phyloP scores from a whole-genome alignment of 1,284 basidiomycete species.

The Cutaneotrichosporon cutaneum region DNA sequence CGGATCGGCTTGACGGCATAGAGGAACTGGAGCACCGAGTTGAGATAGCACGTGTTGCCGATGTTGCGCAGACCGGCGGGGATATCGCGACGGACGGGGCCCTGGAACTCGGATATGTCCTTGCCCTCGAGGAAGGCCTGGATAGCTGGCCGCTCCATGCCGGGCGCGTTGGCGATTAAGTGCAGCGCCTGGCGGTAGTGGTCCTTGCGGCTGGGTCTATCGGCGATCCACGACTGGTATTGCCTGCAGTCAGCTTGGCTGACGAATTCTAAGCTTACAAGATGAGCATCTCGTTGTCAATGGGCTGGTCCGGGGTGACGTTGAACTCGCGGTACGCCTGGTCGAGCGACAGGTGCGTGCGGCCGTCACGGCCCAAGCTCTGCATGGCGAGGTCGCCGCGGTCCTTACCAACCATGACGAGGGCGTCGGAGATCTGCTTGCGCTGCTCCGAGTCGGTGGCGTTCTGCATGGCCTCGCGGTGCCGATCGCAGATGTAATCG shows the following conservation, averaged over 20 bases:
- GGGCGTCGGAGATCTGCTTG: conserved; percentile 27
- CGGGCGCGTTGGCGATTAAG: conserved; percentile 45
- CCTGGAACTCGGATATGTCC: conserved; percentile 29
- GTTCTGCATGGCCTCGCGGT: conserved; percentile 33
- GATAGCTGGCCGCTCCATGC: conserved; percentile 40
- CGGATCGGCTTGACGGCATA: conserved; percentile 50
- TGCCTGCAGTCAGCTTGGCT: conserved; percentile 33
- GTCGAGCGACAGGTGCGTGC: conserved; percentile 37
- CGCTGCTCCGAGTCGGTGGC: conserved; percentile 24
- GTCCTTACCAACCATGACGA: conserved; percentile 37
- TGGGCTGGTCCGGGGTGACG: conserved; percentile 32
- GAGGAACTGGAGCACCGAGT: conserved; percentile 51
- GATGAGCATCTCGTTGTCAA: conserved; percentile 45
- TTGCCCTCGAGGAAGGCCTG: conserved; percentile 36
- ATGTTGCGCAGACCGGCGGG: conserved; percentile 52
- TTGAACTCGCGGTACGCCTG: conserved; percentile 46
- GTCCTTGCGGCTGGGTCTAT: conserved; percentile 31
- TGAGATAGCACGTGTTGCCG: conserved; percentile 53
- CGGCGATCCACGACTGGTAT: conserved; percentile 36
- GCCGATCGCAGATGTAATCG: conserved; percentile 36
- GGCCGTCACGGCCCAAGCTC: conserved; percentile 30
- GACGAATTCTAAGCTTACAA: conserved; percentile 32
- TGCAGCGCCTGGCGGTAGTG: conserved; percentile 43
- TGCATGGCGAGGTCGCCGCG: conserved; percentile 31
- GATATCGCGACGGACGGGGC: conserved; percentile 40